Base-by-base conservation (phyloP, 805 yeast genomes). In the Candida odintsovae region DNA sequence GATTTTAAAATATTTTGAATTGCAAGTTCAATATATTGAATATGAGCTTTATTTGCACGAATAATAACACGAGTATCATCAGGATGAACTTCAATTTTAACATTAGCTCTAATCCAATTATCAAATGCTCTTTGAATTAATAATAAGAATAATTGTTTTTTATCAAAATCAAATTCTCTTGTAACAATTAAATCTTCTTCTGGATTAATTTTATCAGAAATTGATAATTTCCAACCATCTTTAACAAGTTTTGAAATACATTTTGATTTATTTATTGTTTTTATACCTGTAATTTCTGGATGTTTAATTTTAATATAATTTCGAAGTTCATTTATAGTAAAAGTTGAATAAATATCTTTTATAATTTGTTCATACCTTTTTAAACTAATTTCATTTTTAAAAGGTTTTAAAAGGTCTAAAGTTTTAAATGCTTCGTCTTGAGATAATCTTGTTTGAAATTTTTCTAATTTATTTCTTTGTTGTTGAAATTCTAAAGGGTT, bases 21-120 rank as follows among this genome's bases (percentile, higher is more conserved):
- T 15, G 58, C 55, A 6, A 56, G 22, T 38, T 59, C 64, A 18
- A 60, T 55, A 41, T 57, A 58, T 29, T 56, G 59, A 18, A 56
- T 33, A 38, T 59, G 56, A 3, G 53, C 47, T 37, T 53, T 52
- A 19, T 47, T 53, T 0, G 63, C 56, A 15, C 55, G 48, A 1
- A 60, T 53, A 22, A 59, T 41, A 40, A 60, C 52, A 44, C 53
- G 50, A 13, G 43, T 22, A 4, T 58, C 53, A 18, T 49, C 50
- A 2, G 60, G 53, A 1, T 46, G 36, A 20, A 60, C 42, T 11
- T 49, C 44, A n/a, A 60, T 55, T 42, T 51, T 54, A 2, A 57
- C 62, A 38, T 58, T 52, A 2, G 56, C 55, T 40, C 61, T 50
- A 12, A 53, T 47, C 64, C 64, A 59, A 15, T 52, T 55, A 41